Conservation (phyloP, 331 rosid species). For the Arachis monticola region DNA sequence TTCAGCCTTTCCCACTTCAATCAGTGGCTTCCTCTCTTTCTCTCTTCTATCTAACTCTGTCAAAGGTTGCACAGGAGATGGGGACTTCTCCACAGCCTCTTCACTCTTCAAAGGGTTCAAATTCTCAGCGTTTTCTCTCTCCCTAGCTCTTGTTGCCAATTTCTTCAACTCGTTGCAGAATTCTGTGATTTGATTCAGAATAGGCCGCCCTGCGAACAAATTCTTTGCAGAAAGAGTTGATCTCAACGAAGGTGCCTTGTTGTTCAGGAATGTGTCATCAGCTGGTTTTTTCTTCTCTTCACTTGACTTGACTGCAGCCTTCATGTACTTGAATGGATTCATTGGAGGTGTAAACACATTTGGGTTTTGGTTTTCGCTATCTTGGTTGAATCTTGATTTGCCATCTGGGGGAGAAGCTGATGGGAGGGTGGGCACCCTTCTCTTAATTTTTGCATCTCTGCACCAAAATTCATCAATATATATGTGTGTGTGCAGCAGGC, state of each 20-base stretch:
- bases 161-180: constrained; percentile 86
- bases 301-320: constrained; percentile 77
- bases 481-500: not conserved
- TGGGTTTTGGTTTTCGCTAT: constrained; percentile 76
- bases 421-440: constrained; percentile 61
- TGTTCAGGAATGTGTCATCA: constrained; percentile 46
- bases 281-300: constrained; percentile 63
- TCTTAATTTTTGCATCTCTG: constrained; percentile 77
- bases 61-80: constrained; percentile 38
- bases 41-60: constrained; percentile 47
- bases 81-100: constrained; percentile 41
- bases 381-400: constrained; percentile 55
- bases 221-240: constrained; percentile 80
- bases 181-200: constrained; percentile 82
- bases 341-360: constrained; percentile 58
- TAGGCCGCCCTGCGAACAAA: constrained; percentile 75
- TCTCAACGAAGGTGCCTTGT: constrained; percentile 59
- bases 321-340: constrained; percentile 48
- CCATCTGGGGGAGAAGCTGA: constrained; percentile 56
- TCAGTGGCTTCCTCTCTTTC: constrained; percentile 61
- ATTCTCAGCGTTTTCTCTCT: constrained; percentile 57
- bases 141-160: constrained; percentile 63
- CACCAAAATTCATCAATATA: constrained; percentile 2
- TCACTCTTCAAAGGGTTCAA: constrained; percentile 33
- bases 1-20: constrained; percentile 49